Evolutionary conservation across 805 yeast genomes (phyloP), one percentile per base, ranked within the genome.

Genomic region (Priceomyces castillae): DNA sequence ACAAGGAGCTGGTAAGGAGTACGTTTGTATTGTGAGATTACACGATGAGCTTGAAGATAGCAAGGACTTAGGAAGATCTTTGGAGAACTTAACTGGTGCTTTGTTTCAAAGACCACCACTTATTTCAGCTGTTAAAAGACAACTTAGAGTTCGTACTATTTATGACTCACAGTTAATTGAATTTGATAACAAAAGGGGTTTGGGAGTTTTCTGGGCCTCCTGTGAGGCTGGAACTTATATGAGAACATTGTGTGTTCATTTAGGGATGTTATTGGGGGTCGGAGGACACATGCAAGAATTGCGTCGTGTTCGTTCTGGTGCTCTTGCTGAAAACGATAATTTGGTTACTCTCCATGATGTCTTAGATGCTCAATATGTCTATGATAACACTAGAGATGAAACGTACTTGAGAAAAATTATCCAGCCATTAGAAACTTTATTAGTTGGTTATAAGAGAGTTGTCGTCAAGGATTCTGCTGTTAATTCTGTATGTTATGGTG

Each of bases 251-350:
- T 94, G 99, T 84, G 99, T 94, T 45, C 99, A 94, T 71, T 76
- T 94, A 61, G 99, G 99, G 74, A 90, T 94, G 96, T 78, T 94
- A 47, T 78, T 94, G 54, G 97, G 98, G 60, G 97, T 90, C 56
- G 99, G 99, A 68, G 99, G 98, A 56, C 99, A 94, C 75, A 94
- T 94, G 99, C 99, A 94, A 80, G 99, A 94, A 74, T 84, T 94
- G 60, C 89, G 99, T 75, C 90, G 99, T 78, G 99, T 94, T 51
- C 84, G 99, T 74, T 87, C 96, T 39, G 99, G 99, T 66, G 97
- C 98, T 46, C 65, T 94, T 63, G 77, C 83, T 59, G 99, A 94
- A 73, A 78, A 76, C 58, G 97, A 94, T 63, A 84, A 85, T 69
- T 73, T 94, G 76, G 97, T 94, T 46, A 90, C 99, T 49, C 78